Percentiles rank a stretch among this genome's conserved stretches.
phyloP scores from a whole-genome alignment of 257 asterid species.

The Solanum clarkiae region DNA sequence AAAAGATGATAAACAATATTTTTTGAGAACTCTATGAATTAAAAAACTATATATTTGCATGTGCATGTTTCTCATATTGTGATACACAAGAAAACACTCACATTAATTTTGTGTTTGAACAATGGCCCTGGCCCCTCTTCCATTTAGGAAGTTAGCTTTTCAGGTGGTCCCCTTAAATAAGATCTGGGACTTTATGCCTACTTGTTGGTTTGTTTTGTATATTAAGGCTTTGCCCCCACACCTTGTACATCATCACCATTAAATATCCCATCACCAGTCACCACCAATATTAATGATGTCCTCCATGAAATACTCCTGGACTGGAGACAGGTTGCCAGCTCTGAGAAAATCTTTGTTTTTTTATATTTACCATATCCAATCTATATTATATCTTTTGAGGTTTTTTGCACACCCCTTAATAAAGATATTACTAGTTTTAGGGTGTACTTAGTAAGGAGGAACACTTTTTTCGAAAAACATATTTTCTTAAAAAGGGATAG shows the following conservation, averaged over 20 bases:
- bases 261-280: neutral
- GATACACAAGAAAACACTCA: neutral
- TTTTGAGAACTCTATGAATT: neutral
- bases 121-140: neutral
- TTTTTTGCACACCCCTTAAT: neutral
- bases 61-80: neutral
- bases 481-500: neutral
- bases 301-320: neutral
- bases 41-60: neutral
- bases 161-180: neutral
- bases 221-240: neutral
- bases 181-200: conserved; percentile 1
- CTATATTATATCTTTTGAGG: neutral
- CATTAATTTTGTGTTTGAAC: neutral
- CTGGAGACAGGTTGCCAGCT: neutral
- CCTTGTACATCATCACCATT: neutral
- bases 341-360: conserved; percentile 1
- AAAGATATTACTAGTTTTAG: neutral
- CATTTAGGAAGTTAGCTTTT: neutral
- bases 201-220: neutral
- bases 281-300: neutral
- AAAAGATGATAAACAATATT: neutral
- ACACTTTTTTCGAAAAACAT: neutral
- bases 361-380: neutral
- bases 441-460: neutral